These are phyloP conservation scores for Coemansia sp. DNA, from an alignment of 192 early-diverging fungal genomes.

Conservation along the genomic window DNA sequence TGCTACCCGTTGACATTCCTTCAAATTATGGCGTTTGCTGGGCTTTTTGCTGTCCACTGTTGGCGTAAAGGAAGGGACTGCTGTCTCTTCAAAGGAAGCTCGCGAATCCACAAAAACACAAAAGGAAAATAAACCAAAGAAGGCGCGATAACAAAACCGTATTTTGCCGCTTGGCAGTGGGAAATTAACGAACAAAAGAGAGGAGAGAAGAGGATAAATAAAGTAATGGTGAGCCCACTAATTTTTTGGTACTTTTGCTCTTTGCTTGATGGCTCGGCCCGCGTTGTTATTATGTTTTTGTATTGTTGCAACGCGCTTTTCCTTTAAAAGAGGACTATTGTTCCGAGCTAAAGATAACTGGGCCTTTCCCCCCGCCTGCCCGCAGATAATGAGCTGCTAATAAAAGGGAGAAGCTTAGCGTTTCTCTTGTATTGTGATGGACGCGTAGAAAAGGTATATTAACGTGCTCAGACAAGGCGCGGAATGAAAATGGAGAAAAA, in stretches of 20 bases:
- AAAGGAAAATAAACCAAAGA: background rate
- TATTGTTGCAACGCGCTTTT: background rate
- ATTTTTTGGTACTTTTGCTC: background rate
- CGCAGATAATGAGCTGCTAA: background rate
- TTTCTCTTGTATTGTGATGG: background rate
- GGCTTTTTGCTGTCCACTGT: background rate
- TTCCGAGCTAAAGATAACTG: background rate
- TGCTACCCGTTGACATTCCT: slow-evolving; percentile 2
- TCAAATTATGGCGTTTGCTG: slow-evolving; percentile 4
- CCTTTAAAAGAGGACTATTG: background rate
- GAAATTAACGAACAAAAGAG: background rate
- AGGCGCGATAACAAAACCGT: background rate
- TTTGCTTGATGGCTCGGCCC: background rate
- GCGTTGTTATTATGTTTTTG: background rate
- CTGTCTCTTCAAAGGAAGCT: background rate
- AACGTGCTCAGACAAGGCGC: too few species aligned
- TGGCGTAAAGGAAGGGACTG: background rate
- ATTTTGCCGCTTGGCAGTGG: background rate
- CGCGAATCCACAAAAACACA: background rate
- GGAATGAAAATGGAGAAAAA: background rate
- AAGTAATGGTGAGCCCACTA: background rate
- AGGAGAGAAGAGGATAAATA: background rate
- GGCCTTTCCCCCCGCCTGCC: background rate
- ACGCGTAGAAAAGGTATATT: background rate
- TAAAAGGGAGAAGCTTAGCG: background rate